phyloP scores from a whole-genome alignment of 2,329 filamentous ascomycete genomes.

The Penicillium sp. region DNA sequence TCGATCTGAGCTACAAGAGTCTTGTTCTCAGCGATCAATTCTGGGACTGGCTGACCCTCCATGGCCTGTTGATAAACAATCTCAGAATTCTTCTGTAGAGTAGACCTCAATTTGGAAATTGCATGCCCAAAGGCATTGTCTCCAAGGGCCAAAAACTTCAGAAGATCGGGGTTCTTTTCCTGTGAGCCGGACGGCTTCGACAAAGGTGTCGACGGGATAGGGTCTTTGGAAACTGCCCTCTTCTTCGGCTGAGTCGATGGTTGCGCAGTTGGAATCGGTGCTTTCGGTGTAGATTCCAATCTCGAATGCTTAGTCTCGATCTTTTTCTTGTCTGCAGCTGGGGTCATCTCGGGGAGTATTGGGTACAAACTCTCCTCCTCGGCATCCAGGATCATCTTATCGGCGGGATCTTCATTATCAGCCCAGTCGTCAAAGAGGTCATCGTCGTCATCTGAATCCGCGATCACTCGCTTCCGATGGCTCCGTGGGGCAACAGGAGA shows the following conservation, averaged over 20 bases:
- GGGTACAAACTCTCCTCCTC: conserved; percentile 34
- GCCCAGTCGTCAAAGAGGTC: conserved; percentile 30
- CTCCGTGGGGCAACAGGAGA: conserved; percentile 9
- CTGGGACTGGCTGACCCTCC: conserved; percentile 35
- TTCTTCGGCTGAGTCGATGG: conserved; percentile 13
- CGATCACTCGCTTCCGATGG: conserved; percentile 26
- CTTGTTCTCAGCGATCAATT: conserved; percentile 39
- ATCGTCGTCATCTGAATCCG: conserved; percentile 38
- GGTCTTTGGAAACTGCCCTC: background rate
- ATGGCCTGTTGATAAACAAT: conserved; percentile 40
- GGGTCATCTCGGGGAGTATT: conserved; percentile 27
- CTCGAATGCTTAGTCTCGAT: background rate
- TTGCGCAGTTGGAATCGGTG: conserved; percentile 12
- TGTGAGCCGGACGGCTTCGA: conserved; percentile 22
- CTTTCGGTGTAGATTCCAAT: background rate
- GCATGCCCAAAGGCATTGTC: conserved; percentile 26
- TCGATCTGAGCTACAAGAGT: conserved; percentile 38
- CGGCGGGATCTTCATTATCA: conserved; percentile 18
- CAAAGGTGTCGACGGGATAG: conserved; percentile 18
- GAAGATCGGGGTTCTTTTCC: conserved; percentile 26
- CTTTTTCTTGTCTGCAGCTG: conserved; percentile 8
- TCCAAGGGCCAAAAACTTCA: conserved; percentile 36
- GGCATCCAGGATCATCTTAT: conserved; percentile 23
- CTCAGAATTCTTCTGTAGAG: conserved; percentile 38
- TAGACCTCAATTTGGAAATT: conserved; percentile 32